Evolutionary conservation across 164 flowering plant species (phyloP).

Genomic region (Aristolochia fimbriata): DNA sequence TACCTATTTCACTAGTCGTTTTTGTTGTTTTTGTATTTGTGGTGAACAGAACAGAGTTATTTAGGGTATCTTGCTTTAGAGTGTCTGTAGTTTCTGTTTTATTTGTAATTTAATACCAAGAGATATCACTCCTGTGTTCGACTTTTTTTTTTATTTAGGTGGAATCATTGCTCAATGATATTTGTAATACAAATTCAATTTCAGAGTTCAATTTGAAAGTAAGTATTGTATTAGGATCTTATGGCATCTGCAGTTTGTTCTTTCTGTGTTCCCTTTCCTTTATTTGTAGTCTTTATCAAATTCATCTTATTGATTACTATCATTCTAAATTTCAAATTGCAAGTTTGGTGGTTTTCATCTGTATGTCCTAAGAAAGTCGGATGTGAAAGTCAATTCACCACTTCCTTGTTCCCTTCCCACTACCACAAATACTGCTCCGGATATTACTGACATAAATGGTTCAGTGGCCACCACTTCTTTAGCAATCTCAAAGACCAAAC

Average conservation of each 20-base stretch:
- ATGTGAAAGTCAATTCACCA: conserved; percentile 20
- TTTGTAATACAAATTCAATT: conserved; percentile 67
- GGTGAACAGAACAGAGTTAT: conserved; percentile 22
- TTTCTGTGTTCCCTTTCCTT: neutral
- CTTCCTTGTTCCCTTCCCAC: conserved; percentile 25
- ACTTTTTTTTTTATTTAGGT: conserved; percentile 48
- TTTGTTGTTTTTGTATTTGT: conserved; percentile 51
- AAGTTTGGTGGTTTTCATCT: conserved; percentile 65
- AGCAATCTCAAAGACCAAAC: conserved; percentile 35
- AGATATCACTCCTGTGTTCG: neutral
- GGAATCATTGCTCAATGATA: conserved; percentile 44
- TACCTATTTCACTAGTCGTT: neutral
- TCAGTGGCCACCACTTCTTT: conserved; percentile 40
- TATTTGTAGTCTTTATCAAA: neutral
- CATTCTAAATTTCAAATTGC: neutral
- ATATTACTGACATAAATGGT: conserved; percentile 33
- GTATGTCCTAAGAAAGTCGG: conserved; percentile 43
- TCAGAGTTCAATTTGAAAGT: conserved; percentile 80
- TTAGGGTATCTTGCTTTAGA: neutral
- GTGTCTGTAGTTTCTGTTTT: neutral
- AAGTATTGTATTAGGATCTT: conserved; percentile 1
- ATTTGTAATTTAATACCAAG: neutral
- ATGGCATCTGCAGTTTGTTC: neutral
- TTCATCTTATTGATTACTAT: conserved; percentile 4
- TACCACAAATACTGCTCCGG: conserved; percentile 14